A percentile compares a stretch with the other conserved stretches of the same genome.
Evolutionary conservation across 208 protist species (phyloP).

Genomic region (Trypanosomatidae sp.): DNA sequence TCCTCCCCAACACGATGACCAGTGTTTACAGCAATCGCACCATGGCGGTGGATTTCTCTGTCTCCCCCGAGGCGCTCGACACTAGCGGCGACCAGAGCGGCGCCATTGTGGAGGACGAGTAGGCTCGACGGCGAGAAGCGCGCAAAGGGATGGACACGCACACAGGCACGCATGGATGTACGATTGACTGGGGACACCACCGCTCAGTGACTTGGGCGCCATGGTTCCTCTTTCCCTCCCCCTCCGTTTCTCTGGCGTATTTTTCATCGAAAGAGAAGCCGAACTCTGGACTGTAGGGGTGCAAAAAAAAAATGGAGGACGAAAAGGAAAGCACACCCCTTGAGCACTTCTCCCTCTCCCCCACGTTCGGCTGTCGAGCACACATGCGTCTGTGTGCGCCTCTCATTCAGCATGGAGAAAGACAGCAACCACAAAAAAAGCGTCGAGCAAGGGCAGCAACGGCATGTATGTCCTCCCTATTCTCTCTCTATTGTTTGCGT

Average conservation of each 20-base stretch:
- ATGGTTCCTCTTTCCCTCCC: background rate
- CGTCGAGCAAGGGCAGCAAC: background rate
- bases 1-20: background rate
- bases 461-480: background rate
- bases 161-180: background rate
- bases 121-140: background rate
- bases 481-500: constrained; percentile 2
- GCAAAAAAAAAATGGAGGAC: background rate
- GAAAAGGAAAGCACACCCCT: background rate
- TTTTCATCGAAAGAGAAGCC: background rate
- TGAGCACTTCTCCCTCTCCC: background rate
- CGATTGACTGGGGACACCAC: background rate
- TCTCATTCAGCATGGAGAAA: background rate
- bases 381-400: background rate
- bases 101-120: background rate
- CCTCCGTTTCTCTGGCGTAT: background rate
- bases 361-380: background rate
- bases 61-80: background rate
- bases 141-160: background rate
- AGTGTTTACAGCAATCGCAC: constrained; percentile 14
- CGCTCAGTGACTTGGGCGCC: background rate
- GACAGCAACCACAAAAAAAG: background rate
- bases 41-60: constrained; percentile 4
- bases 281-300: background rate
- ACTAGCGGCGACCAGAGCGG: background rate